Conservation (phyloP, 1,284 basidiomycete genomes). For the Cutaneotrichosporon mucoides region DNA sequence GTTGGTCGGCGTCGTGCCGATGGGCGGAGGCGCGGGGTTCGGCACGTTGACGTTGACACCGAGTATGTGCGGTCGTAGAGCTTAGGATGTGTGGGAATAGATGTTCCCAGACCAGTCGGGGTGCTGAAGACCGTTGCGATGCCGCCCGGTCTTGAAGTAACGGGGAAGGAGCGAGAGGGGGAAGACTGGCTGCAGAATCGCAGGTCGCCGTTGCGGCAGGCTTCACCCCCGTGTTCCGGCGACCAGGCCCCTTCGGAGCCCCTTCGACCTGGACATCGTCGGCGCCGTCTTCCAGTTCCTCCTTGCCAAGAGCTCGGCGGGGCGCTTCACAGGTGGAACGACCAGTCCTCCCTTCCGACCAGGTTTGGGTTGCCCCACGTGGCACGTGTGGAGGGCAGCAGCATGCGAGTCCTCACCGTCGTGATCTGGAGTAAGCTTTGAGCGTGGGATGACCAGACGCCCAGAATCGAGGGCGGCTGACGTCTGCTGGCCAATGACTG, state of each 20-base stretch:
- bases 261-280: conserved; percentile 27
- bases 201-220: conserved; percentile 29
- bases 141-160: background rate
- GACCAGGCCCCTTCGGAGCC: conserved; percentile 24
- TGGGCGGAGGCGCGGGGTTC: conserved; percentile 27
- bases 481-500: conserved; percentile 19
- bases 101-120: conserved; percentile 15
- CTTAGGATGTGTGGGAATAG: background rate
- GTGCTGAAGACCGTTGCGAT: conserved; percentile 24
- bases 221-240: conserved; percentile 29
- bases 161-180: no score
- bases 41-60: conserved; percentile 25
- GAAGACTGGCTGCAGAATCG: conserved; percentile 6
- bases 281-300: conserved; percentile 28
- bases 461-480: background rate
- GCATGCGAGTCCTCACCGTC: background rate
- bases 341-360: no score
- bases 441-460: no score
- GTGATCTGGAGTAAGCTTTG: background rate
- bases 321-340: conserved; percentile 12
- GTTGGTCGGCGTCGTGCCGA: conserved; percentile 20
- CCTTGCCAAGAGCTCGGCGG: conserved; percentile 18
- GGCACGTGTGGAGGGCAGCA: background rate
- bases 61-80: conserved; percentile 10
- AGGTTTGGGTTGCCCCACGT: conserved; percentile 11